These are phyloP conservation scores for Triangularia setosa DNA, from an alignment of 2,329 filamentous ascomycete species.

Conservation along the genomic window DNA sequence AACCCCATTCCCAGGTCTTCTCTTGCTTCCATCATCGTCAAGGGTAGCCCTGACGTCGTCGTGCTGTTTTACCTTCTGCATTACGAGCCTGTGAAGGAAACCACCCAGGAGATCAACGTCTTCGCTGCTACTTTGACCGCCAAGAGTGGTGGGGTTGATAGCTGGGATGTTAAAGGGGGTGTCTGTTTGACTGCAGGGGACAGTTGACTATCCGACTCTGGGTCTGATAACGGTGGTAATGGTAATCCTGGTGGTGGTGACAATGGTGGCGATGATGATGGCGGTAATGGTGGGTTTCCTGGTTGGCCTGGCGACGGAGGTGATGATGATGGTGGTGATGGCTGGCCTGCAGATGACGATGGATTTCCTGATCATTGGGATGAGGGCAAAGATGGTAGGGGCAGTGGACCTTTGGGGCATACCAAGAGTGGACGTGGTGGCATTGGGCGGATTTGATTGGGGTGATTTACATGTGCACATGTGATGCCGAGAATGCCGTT, in stretches of 20 bases:
- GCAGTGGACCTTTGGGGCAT: not conserved
- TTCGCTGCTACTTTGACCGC: not conserved
- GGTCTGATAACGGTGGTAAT: not conserved
- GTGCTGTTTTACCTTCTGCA: slow-evolving; percentile 5
- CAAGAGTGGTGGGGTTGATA: not conserved
- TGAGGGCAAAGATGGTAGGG: not conserved
- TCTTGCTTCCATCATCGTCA: not conserved
- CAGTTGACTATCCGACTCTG: not conserved
- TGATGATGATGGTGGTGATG: not conserved
- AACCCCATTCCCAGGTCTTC: not conserved
- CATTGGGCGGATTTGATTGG: not conserved
- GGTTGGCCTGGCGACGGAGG: not conserved
- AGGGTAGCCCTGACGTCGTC: not conserved
- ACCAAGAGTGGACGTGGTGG: not conserved
- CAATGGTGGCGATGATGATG: not conserved
- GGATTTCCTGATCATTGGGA: not conserved
- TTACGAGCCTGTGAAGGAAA: not conserved
- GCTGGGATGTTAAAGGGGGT: not conserved
- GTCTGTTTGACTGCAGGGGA: not conserved
- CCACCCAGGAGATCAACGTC: slow-evolving; percentile 2
- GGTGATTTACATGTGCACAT: no score
- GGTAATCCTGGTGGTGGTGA: not conserved
- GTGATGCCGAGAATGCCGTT: no score
- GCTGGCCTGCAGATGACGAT: not conserved
- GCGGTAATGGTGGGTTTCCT: not conserved